phyloP scores from a whole-genome alignment of 192 early-diverging fungal species.

The Irineochytrium annulatum region DNA sequence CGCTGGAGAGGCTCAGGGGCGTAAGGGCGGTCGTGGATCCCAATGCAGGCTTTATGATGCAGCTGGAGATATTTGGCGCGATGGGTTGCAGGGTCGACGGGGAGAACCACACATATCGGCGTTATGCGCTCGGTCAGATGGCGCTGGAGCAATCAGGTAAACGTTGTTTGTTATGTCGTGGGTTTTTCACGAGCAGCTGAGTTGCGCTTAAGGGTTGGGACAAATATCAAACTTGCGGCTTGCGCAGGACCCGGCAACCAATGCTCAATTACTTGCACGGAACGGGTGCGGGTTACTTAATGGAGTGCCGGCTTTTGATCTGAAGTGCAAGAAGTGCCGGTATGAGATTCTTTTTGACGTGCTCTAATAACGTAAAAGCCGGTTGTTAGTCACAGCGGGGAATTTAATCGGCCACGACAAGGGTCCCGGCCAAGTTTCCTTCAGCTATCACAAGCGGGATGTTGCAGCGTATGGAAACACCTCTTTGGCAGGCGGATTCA shows the following conservation, averaged over 20 bases:
- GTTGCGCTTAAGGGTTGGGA: too few species aligned
- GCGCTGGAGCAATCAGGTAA: constrained; percentile 14
- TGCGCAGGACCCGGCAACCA: too few species aligned
- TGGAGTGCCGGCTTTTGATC: too few species aligned
- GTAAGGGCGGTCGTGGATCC: background rate
- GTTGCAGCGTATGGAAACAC: background rate
- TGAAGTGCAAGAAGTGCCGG: too few species aligned
- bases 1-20: constrained; percentile 22
- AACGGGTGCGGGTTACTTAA: too few species aligned
- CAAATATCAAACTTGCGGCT: too few species aligned
- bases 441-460: constrained; percentile 20
- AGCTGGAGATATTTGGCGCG: constrained; percentile 12
- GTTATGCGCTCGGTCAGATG: constrained; percentile 6
- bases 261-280: too few species aligned
- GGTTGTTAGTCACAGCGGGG: too few species aligned
- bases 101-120: constrained; percentile 7
- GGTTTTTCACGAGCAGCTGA: too few species aligned
- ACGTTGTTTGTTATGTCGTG: too few species aligned
- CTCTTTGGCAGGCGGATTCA: background rate
- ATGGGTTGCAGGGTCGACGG: constrained; percentile 7
- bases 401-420: constrained; percentile 13
- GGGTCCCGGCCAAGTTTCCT: constrained; percentile 7
- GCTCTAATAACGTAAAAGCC: too few species aligned
- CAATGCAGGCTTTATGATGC: constrained; percentile 12
- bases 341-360: too few species aligned